Base-by-base conservation (phyloP, 1,139 yeast species). In the Taphrina betulina region DNA sequence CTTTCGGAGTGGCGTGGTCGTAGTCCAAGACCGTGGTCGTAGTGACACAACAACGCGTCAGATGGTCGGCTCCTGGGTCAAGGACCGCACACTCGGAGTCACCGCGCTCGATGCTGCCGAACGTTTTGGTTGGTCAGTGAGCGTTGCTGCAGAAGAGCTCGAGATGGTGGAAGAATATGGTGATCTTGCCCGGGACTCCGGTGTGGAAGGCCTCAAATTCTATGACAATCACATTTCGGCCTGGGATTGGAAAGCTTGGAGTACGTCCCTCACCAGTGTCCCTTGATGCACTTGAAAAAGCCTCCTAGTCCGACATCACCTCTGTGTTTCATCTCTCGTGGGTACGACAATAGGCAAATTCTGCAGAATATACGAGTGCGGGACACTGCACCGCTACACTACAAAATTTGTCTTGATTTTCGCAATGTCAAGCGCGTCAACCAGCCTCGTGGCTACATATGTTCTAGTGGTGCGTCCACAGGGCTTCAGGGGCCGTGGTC, bases 121-220 rank as follows among this genome's bases (percentile, higher is more conserved):
- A 55, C 77, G 76, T 60, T 76, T 83, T 60, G 63, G 63, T 14
- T 86, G 94, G 90, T 81, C 90, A 16, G 74, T 82, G 41, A 78
- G 80, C 29, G 81, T 87, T 16, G 77, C 90, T 2, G 74, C 73
- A 14, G 94, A 86, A 65, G 87, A 86, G 61, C 68, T 87, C 16
- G 81, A 62, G 56, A 72, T 75, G 58, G 81, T 85, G 22, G 77
- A 85, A 33, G 75, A 74, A 5, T 66, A 70, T 2, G 92, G 89
- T 0, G 69, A 70, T 1, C 66, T 86, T 1, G 80, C 84, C 8
- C 74, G 86, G 7, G 95, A 87, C 68, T 82, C 82, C 60, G 78
- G 79, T 58, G 73, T 81, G 3, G 74, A 79, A 41, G 90, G 90
- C 16, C 22, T 57, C 38, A 41, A 50, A 23, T 57, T 57, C 26